Percentiles rank a stretch among this genome's conserved stretches.
These are phyloP conservation scores for Schrenkiella parvula DNA, from an alignment of 345 rosid genomes.

Conservation along the genomic window DNA sequence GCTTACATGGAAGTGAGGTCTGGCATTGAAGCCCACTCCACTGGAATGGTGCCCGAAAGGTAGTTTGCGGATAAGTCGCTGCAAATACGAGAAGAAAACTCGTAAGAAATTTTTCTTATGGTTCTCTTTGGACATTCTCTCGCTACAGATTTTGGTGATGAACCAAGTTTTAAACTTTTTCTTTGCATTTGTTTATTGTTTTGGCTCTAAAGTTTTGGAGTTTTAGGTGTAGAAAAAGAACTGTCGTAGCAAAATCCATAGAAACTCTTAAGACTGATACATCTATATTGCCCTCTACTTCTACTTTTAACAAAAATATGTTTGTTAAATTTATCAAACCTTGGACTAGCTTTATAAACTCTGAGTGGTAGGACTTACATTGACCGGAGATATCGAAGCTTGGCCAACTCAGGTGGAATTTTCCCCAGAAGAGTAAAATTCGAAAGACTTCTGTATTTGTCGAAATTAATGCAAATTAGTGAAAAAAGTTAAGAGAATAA, in stretches of 20 bases:
- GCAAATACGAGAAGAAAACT: not conserved
- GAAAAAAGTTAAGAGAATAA: not conserved
- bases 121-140: not conserved
- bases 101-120: not conserved
- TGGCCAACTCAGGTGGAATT: conserved; percentile 10
- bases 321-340: not conserved
- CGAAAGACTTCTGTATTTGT: not conserved
- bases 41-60: conserved; percentile 49
- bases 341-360: not conserved
- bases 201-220: no score
- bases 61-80: conserved; percentile 34
- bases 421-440: not conserved
- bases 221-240: no score
- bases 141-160: not conserved
- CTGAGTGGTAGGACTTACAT: not conserved
- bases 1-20: conserved; percentile 44
- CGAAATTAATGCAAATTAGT: not conserved
- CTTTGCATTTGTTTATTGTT: no score
- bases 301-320: not conserved
- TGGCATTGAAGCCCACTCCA: conserved; percentile 48
- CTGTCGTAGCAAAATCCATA: no score
- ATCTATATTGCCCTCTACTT: not conserved
- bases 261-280: no score
- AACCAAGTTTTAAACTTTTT: no score
- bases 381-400: conserved; percentile 1